Percentiles rank a stretch among this genome's conserved stretches.
Conservation (phyloP, 78 protist species). For the Speleostelium caveatum region DNA sequence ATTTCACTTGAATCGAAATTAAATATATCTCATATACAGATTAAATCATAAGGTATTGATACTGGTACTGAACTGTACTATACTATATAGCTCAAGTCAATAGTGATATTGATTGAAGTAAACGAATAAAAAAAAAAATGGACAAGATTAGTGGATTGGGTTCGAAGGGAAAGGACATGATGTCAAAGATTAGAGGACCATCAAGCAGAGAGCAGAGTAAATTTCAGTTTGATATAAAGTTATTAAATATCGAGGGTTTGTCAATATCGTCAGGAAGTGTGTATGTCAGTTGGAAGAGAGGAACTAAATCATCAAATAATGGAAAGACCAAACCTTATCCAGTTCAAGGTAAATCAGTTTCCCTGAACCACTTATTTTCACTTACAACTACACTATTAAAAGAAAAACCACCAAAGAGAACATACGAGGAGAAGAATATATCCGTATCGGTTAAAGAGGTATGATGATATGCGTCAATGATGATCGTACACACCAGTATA, state of each 20-base stretch:
- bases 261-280: conserved; percentile 5
- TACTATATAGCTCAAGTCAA: no score
- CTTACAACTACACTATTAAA: conserved; percentile 11
- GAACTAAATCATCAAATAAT: conserved; percentile 54
- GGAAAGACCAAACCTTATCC: conserved; percentile 29
- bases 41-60: no score
- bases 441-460: conserved; percentile 46
- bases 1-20: no score
- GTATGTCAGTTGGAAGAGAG: conserved; percentile 56
- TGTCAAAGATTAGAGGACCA: conserved; percentile 16
- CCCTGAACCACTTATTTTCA: conserved; percentile 6
- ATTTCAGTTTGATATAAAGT: conserved; percentile 60
- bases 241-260: conserved; percentile 20
- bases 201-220: conserved; percentile 9
- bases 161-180: background rate
- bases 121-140: background rate
- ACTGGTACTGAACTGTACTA: no score
- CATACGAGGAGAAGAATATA: conserved; percentile 40
- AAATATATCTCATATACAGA: no score
- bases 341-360: conserved; percentile 6
- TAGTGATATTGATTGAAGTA: no score
- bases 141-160: background rate
- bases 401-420: conserved; percentile 64
- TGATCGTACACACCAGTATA: background rate
- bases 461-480: background rate